Conservation (phyloP, 31 red algal genomes). For the Asparagopsis taxiformis region DNA sequence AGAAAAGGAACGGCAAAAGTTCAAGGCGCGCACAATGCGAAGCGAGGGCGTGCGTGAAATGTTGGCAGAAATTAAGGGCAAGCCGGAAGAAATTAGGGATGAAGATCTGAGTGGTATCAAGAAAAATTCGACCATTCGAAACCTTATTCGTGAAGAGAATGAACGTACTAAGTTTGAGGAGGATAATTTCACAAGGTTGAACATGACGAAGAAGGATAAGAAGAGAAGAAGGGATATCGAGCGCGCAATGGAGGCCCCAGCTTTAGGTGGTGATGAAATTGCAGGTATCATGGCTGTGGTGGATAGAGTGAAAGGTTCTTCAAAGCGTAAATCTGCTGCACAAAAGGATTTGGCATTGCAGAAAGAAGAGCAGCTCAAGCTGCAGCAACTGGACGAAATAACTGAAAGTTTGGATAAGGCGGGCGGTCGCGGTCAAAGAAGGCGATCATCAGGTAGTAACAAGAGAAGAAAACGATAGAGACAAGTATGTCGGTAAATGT, state of each 20-base stretch:
- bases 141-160: constrained; percentile 21
- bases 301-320: constrained; percentile 5
- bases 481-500: no score
- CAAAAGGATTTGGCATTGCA: neutral
- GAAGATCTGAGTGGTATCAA: constrained; percentile 12
- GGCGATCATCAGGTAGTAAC: neutral
- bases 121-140: neutral
- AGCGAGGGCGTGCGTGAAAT: constrained; percentile 41
- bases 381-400: constrained; percentile 18
- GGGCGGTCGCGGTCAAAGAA: neutral
- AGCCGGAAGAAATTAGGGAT: constrained; percentile 46
- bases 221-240: constrained; percentile 29
- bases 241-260: constrained; percentile 7
- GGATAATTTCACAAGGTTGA: constrained; percentile 44
- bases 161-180: constrained; percentile 35
- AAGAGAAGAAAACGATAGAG: no score
- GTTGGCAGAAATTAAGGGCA: constrained; percentile 40
- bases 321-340: neutral
- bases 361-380: constrained; percentile 15
- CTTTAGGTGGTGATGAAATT: constrained; percentile 8
- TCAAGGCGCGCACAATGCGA: constrained; percentile 26
- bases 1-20: constrained; percentile 24
- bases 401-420: neutral
- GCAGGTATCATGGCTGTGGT: constrained; percentile 18
- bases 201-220: constrained; percentile 47